A percentile compares a stretch with the other conserved stretches of the same genome.
These are phyloP conservation scores for Meyerozyma sp. DNA, from an alignment of 1,139 yeast genomes.

Conservation along the genomic window DNA sequence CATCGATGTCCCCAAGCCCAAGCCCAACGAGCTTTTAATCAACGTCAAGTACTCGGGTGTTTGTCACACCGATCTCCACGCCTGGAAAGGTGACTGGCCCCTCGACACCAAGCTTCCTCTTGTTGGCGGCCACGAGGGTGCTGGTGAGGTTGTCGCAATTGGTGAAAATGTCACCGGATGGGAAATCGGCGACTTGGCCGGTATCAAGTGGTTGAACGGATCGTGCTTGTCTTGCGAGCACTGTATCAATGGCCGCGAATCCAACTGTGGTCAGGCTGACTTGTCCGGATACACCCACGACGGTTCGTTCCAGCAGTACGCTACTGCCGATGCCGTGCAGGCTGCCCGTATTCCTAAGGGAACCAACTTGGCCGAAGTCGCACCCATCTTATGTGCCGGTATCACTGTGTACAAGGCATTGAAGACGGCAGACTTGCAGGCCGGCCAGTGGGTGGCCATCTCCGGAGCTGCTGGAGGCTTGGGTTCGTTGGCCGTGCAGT, in stretches of 20 bases:
- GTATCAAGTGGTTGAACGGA: slow-evolving; percentile 69
- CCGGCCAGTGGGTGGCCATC: slow-evolving; percentile 78
- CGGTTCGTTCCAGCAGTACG: slow-evolving; percentile 82
- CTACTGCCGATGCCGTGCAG: slow-evolving; percentile 51
- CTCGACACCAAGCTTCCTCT: slow-evolving; percentile 58
- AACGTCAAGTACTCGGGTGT: slow-evolving; percentile 64
- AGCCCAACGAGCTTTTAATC: slow-evolving; percentile 54
- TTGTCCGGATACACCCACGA: slow-evolving; percentile 78
- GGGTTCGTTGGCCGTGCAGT: slow-evolving; percentile 76
- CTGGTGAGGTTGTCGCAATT: slow-evolving; percentile 72
- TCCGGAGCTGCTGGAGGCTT: slow-evolving; percentile 87
- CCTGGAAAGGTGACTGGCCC: slow-evolving; percentile 75
- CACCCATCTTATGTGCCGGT: slow-evolving; percentile 65
- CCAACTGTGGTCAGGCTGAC: slow-evolving; percentile 64
- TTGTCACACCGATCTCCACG: slow-evolving; percentile 67
- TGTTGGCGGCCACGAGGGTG: slow-evolving; percentile 87
- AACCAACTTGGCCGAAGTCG: slow-evolving; percentile 28
- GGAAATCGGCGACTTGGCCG: slow-evolving; percentile 73
- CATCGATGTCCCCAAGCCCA: slow-evolving; percentile 59
- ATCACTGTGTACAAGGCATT: slow-evolving; percentile 81
- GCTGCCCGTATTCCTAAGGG: slow-evolving; percentile 32
- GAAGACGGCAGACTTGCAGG: slow-evolving; percentile 57
- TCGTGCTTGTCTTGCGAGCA: slow-evolving; percentile 71
- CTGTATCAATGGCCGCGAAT: slow-evolving; percentile 64
- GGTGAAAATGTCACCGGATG: slow-evolving; percentile 66